Conservation (phyloP, 441 rosid species). For the Pelargonium myrrhifolium region DNA sequence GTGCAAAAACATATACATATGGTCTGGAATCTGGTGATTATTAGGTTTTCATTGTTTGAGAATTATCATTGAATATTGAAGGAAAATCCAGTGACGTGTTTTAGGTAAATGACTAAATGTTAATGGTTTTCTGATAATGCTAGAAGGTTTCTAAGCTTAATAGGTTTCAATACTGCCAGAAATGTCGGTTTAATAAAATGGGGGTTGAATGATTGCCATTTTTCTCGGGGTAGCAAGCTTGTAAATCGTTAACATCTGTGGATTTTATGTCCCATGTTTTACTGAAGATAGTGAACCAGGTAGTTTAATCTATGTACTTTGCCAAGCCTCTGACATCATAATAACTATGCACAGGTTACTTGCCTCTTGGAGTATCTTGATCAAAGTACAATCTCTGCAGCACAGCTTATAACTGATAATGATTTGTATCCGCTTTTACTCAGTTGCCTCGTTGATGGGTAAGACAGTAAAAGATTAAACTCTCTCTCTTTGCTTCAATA, state of each 20-base stretch:
- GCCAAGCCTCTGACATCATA: background rate
- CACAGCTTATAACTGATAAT: conserved; percentile 41
- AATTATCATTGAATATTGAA: too few species aligned
- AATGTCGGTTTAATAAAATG: background rate
- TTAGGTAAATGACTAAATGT: too few species aligned
- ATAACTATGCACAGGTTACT: conserved; percentile 40
- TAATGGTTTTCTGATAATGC: background rate
- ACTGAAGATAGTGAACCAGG: background rate
- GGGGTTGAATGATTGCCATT: background rate
- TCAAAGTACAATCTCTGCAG: conserved; percentile 33
- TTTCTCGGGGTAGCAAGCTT: too few species aligned
- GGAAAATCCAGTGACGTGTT: too few species aligned
- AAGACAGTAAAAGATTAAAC: conserved; percentile 18
- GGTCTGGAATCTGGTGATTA: too few species aligned
- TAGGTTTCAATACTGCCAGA: background rate
- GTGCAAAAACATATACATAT: too few species aligned
- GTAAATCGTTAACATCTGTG: background rate
- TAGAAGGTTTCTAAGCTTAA: background rate
- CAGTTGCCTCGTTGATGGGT: conserved; percentile 59
- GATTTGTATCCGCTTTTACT: conserved; percentile 67
- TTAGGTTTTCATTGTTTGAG: too few species aligned
- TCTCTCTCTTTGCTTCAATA: background rate
- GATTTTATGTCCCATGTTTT: conserved; percentile 1
- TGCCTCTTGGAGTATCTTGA: conserved; percentile 46
- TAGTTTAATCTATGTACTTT: conserved; percentile 1